Base-by-base conservation (phyloP, 192 early-diverging fungal genomes). In the Rhizophagus sp. region DNA sequence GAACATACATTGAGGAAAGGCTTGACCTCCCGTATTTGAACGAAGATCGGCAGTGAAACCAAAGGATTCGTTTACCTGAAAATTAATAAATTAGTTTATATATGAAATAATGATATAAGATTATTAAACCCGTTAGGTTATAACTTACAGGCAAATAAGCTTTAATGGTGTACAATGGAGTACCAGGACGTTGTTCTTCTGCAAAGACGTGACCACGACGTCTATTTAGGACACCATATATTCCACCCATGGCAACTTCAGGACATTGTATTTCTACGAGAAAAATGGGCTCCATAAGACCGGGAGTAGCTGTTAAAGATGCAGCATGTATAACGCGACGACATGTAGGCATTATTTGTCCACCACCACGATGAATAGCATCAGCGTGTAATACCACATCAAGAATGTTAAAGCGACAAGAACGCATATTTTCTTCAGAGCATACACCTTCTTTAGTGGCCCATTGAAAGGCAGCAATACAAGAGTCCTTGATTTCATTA, bases 401-500 rank as follows among this genome's bases (percentile, higher is more conserved):
- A 65, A 95, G 82, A 82, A 98, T 94, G 92, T 98, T 99, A 94
- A 98, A 97, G 83, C 97, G 95, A 89, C 92, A 89, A 83, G 92
- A 94, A 84, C 97, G 95, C 93, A 99, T 93, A 86, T 94, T 92
- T 88, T 99, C 97, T 81, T 99, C 97, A 44, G 94, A 90, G 70
- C 95, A 87, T 73, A 91, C 93, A 82, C 96, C 96, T 85, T 95
- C 94, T 87, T 94, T 93, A 81, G 94, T 91, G 61, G 92, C 94
- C 94, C 94, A 93, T 82, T 95, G 94, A 90, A 99, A 96, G 65
- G 95, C 97, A 76, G 94, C 90, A 71, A 96, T 92, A 84, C 95
- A 96, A 49, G 96, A 96, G 84, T 99, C 97, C 92, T 99, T 99
- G 92, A 98, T 97, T 92, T 99, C 96, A 89, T 92, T 96, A 72